Evolutionary conservation across 352 stramenopile species (phyloP).

Genomic region (Pythium sp.): DNA sequence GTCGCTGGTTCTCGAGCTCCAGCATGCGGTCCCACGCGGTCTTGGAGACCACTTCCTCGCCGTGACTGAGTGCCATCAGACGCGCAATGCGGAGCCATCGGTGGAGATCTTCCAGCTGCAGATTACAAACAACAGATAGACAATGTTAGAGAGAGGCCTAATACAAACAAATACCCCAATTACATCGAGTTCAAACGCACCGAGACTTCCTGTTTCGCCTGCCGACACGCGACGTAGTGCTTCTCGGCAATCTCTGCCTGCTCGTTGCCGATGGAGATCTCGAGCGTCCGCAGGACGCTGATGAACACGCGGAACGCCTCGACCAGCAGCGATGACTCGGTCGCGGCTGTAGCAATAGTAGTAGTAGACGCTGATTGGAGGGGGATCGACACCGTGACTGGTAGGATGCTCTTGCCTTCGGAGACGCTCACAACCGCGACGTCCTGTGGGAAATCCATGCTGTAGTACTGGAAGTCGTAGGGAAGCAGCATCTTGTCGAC

Average conservation of each 20-base stretch:
- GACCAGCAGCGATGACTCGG: conserved; percentile 27
- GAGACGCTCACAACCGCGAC: conserved; percentile 66
- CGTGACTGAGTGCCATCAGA: conserved; percentile 63
- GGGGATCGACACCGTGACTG: conserved; percentile 52
- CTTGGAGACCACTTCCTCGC: conserved; percentile 47
- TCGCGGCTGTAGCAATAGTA: background rate
- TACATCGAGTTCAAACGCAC: conserved; percentile 29
- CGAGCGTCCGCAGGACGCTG: conserved; percentile 47
- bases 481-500: conserved; percentile 74
- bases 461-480: conserved; percentile 86
- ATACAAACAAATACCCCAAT: too few species aligned
- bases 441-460: conserved; percentile 81
- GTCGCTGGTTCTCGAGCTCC: conserved; percentile 43
- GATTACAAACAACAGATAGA: conserved; percentile 8
- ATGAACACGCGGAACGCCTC: conserved; percentile 73
- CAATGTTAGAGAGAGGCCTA: background rate
- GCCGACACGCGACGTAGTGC: conserved; percentile 71
- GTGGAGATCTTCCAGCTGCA: conserved; percentile 74
- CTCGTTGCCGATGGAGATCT: conserved; percentile 66
- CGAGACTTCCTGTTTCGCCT: conserved; percentile 65
- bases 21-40: conserved; percentile 60
- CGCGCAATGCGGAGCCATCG: conserved; percentile 72
- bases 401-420: conserved; percentile 69
- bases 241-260: conserved; percentile 75
- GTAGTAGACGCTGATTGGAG: background rate